phyloP scores from a whole-genome alignment of 257 asterid genomes.

The Echites panduratus region DNA sequence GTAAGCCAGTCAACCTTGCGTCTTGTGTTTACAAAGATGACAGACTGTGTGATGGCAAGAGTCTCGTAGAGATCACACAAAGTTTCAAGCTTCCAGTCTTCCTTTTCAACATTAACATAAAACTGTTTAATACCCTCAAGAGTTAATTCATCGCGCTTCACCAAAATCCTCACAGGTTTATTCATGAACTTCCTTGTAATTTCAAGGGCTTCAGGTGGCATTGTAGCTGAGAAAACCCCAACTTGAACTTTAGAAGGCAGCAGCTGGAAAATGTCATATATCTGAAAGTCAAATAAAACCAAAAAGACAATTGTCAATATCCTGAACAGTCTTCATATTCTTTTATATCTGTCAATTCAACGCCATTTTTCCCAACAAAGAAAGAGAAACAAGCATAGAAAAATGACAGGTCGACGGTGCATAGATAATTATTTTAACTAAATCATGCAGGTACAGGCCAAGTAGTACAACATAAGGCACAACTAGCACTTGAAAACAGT shows the following conservation, averaged over 20 bases:
- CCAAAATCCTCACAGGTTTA: conserved; percentile 65
- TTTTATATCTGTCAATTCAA: not conserved
- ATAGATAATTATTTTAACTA: too few relatives aligned
- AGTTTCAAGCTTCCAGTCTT: conserved; percentile 73
- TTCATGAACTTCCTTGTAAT: conserved; percentile 77
- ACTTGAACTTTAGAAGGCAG: conserved; percentile 70
- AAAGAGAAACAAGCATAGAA: too few relatives aligned
- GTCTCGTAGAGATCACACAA: conserved; percentile 78
- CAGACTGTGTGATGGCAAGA: conserved; percentile 66
- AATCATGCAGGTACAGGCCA: too few relatives aligned
- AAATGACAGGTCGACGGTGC: too few relatives aligned
- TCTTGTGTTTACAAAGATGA: conserved; percentile 71
- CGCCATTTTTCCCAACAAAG: too few relatives aligned
- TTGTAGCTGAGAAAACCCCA: conserved; percentile 72
- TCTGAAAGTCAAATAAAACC: conserved; percentile 28
- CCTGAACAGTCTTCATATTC: not conserved
- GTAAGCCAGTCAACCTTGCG: conserved; percentile 86
- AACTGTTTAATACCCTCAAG: conserved; percentile 79
- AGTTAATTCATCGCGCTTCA: conserved; percentile 73
- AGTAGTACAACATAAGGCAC: too few relatives aligned
- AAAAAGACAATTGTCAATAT: not conserved
- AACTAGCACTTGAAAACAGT: too few relatives aligned
- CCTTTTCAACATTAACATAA: conserved; percentile 66
- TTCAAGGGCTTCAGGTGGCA: conserved; percentile 86
- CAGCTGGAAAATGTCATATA: conserved; percentile 69